Conservation (phyloP, 2,329 filamentous ascomycete genomes). For the Bertia moriformis region DNA sequence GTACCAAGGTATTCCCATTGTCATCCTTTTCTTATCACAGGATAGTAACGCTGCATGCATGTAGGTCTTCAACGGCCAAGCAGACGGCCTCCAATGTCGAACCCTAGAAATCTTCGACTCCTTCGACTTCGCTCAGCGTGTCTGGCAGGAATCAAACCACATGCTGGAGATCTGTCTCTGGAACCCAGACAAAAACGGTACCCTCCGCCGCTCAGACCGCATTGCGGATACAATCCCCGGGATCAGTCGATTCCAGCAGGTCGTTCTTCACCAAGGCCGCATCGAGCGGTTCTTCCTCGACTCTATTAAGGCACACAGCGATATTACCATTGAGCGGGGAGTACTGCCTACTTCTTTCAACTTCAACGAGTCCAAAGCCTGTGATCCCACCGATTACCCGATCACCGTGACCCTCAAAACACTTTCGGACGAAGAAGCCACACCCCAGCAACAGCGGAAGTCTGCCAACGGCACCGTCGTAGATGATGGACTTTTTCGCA, state of each 20-base stretch:
- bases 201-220: conserved; percentile 39
- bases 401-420: conserved; percentile 43
- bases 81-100: conserved; percentile 40
- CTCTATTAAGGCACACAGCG: conserved; percentile 33
- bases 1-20: neutral
- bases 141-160: conserved; percentile 53
- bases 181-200: conserved; percentile 46
- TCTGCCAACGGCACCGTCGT: conserved; percentile 10
- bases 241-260: conserved; percentile 47
- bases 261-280: conserved; percentile 57
- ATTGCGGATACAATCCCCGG: conserved; percentile 48
- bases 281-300: conserved; percentile 56
- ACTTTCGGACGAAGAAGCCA: conserved; percentile 40
- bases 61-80: conserved; percentile 25
- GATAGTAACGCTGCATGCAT: conserved; percentile 3
- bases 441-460: conserved; percentile 20
- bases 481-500: conserved; percentile 40
- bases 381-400: conserved; percentile 38
- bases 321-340: conserved; percentile 40
- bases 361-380: conserved; percentile 33
- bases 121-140: conserved; percentile 50
- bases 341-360: conserved; percentile 39
- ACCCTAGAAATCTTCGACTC: conserved; percentile 62
- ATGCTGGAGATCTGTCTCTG: conserved; percentile 49
- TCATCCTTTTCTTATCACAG: neutral